Percentiles rank a stretch among this genome's conserved stretches.
Conservation (phyloP, 2,329 filamentous ascomycete species). For the Ophiostoma montium region DNA sequence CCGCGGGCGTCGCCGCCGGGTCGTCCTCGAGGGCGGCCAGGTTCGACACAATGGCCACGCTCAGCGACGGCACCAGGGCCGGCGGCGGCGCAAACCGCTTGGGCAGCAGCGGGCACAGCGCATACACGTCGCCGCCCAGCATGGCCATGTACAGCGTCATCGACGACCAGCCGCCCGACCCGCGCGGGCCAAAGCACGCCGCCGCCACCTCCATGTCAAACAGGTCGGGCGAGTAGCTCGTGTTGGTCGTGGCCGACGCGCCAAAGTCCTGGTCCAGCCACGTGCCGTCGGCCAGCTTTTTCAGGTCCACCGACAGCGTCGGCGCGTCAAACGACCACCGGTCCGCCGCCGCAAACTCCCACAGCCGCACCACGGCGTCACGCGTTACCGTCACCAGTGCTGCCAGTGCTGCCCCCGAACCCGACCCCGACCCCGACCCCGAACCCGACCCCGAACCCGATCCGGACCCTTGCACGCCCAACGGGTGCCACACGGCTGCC, state of each 20-base stretch:
- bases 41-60: slow-evolving; percentile 68
- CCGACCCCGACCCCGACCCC: too few relatives aligned
- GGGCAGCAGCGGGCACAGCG: slow-evolving; percentile 78
- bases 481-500: slow-evolving; percentile 81
- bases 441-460: too few relatives aligned
- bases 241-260: slow-evolving; percentile 61
- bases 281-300: slow-evolving; percentile 74
- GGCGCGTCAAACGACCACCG: slow-evolving; percentile 79
- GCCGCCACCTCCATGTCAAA: slow-evolving; percentile 91
- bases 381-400: slow-evolving; percentile 78
- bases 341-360: slow-evolving; percentile 76
- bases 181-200: slow-evolving; percentile 58
- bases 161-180: slow-evolving; percentile 74
- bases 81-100: slow-evolving; percentile 69
- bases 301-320: slow-evolving; percentile 71
- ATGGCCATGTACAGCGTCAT: slow-evolving; percentile 98
- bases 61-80: slow-evolving; percentile 67
- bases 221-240: slow-evolving; percentile 74
- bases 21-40: slow-evolving; percentile 49
- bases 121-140: slow-evolving; percentile 84
- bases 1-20: slow-evolving; percentile 33
- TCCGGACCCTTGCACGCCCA: slow-evolving; percentile 69
- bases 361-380: slow-evolving; percentile 77
- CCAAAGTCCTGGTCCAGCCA: slow-evolving; percentile 72
- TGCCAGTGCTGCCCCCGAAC: too few relatives aligned